Evolutionary conservation across 371 early-diverging fungal species (phyloP).

Genomic region (Nematocida major): DNA sequence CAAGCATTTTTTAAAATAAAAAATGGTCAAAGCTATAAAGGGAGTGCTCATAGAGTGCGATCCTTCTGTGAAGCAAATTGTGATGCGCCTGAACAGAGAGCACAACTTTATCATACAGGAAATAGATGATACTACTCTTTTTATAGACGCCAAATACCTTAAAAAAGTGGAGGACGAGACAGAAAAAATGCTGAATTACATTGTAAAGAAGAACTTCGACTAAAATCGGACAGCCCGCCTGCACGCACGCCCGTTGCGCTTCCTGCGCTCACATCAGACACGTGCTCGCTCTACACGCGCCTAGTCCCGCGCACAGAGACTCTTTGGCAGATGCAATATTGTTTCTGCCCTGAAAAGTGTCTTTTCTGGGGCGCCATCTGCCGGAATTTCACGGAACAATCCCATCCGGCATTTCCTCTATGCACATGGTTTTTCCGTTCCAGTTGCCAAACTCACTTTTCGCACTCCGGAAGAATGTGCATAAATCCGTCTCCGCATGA

Average conservation of each 20-base stretch:
- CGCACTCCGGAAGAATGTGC: neutral
- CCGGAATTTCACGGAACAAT: too few species aligned
- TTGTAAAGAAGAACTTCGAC: constrained; percentile 49
- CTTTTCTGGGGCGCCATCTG: too few species aligned
- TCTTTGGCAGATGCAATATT: too few species aligned
- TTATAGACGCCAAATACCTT: constrained; percentile 58
- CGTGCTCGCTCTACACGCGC: too few species aligned
- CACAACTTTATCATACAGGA: constrained; percentile 64
- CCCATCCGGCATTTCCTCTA: too few species aligned
- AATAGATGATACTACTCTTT: constrained; percentile 59
- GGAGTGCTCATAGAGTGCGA: constrained; percentile 63
- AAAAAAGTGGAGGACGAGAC: constrained; percentile 56
- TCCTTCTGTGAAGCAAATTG: constrained; percentile 63
- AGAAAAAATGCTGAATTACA: constrained; percentile 54
- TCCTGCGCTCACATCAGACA: too few species aligned
- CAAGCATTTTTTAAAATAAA: constrained; percentile 41
- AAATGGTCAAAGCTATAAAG: constrained; percentile 63
- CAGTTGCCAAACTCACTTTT: too few species aligned
- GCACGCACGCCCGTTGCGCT: too few species aligned
- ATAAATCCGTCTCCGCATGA: neutral
- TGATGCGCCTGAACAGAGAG: constrained; percentile 57
- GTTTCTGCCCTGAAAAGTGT: too few species aligned
- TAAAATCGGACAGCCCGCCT: neutral
- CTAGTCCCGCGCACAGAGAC: too few species aligned
- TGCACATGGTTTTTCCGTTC: too few species aligned